Evolutionary conservation across 2,329 filamentous ascomycete genomes (phyloP), one percentile per base, ranked within the genome.

Genomic region (Alternaria metachromatica): DNA sequence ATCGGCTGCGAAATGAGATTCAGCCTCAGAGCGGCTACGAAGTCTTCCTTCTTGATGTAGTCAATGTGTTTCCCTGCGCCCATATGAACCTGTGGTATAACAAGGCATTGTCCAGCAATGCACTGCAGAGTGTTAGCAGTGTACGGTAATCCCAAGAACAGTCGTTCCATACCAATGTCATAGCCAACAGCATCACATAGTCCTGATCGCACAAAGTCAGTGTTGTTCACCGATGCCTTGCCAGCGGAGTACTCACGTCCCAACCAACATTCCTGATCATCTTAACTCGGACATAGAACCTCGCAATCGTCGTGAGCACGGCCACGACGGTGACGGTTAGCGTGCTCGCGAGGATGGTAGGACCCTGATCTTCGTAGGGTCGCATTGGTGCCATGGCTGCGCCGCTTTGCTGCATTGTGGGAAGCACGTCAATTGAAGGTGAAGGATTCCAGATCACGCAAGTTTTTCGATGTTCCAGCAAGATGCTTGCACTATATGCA

Each of bases 251-350:
- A 60, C 72, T 70, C 51, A 76, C 86, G 78, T 88, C 86, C 68
- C 80, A 78, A 4, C 86, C 85, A 21, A 84, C 74, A 54, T 83
- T 84, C 12, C 81, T 82, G 55, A 87, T 82, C 76, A 87, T 81
- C 18, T 74, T 73, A 6, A 81, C 30, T n/a, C 85, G 80, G 26
- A 87, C 86, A 57, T 83, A 85, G 10, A 84, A 65, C 20, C 84
- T 80, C 28, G 81, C 72, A 10, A 77, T 25, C 5, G 84, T 80
- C 0, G 79, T 78, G 15, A 85, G 58, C 2, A 81, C 69, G 0
- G 84, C 82, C 23, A 82, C 59, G 4, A 76, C 70, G 1, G 82
- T 81, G 37, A 85, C 74, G 1, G 80, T 69, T 12, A 83, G 60
- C 11, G 83, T 82, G 5, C 81, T 78, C 5, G 74, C 80, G 18